A percentile compares a stretch with the other conserved stretches of the same genome.
phyloP scores from a whole-genome alignment of 495 filamentous ascomycete genomes.

The Lasiosphaeria hispida region DNA sequence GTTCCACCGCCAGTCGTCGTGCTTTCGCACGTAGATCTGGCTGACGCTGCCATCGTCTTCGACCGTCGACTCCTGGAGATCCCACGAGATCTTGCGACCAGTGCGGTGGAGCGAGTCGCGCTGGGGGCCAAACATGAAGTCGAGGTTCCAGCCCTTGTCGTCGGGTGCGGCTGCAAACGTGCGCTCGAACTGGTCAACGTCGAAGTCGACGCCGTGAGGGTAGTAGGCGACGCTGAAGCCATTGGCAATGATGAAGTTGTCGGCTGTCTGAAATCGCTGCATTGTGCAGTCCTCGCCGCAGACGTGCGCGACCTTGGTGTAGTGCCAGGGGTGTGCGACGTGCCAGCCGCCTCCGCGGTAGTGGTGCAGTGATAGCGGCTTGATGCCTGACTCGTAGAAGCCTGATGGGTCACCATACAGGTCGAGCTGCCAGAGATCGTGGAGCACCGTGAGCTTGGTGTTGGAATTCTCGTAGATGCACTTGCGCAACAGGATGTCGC shows the following conservation, averaged over 20 bases:
- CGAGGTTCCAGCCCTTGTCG: slow-evolving; percentile 52
- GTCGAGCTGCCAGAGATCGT: slow-evolving; percentile 66
- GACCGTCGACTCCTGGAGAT: slow-evolving; percentile 44
- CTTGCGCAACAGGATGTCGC: slow-evolving; percentile 64
- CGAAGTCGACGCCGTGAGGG: slow-evolving; percentile 55
- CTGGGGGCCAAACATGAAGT: slow-evolving; percentile 51
- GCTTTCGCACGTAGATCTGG: slow-evolving; percentile 48
- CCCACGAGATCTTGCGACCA: slow-evolving; percentile 54
- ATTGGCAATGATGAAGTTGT: slow-evolving; percentile 62
- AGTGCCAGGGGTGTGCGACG: slow-evolving; percentile 56
- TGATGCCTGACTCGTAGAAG: slow-evolving; percentile 65
- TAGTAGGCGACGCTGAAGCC: slow-evolving; percentile 66
- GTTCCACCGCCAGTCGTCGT: slow-evolving; percentile 50
- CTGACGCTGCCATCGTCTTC: slow-evolving; percentile 43
- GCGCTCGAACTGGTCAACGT: slow-evolving; percentile 62
- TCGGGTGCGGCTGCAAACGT: slow-evolving; percentile 59
- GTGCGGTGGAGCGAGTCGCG: slow-evolving; percentile 44
- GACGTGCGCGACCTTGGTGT: slow-evolving; percentile 61
- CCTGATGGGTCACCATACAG: slow-evolving; percentile 64
- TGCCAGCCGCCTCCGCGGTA: slow-evolving; percentile 57
- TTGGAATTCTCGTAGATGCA: slow-evolving; percentile 66
- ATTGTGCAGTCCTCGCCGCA: slow-evolving; percentile 65
- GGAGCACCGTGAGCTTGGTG: slow-evolving; percentile 57
- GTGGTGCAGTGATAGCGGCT: slow-evolving; percentile 65
- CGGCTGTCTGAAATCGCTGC: slow-evolving; percentile 62